Evolutionary conservation across 352 stramenopile species (phyloP), one percentile per base, ranked within the genome.

Genomic region (Phytophthora litchii): DNA sequence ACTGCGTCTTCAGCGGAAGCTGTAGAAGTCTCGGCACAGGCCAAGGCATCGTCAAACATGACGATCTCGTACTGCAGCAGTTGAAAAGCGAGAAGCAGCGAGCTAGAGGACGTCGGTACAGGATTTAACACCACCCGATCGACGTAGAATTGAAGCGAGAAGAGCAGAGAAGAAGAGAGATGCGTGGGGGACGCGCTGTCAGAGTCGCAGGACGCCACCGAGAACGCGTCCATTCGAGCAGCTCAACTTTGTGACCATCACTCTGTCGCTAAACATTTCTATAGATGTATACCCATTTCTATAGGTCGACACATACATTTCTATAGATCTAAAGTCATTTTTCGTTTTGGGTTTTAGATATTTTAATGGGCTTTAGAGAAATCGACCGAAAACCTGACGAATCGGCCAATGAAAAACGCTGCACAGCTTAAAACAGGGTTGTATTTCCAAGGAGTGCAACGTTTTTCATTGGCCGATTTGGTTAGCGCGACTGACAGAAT

Each of bases 61-160:
- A 86, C 68, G 40, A 86, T 79, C 37, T 86, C 76, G 42, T 72
- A 78, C 53, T 81, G 70, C 7, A 83, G 41, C 37, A 86, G 54
- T 51, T 83, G 76, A 34, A 86, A 86, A 17, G 63, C 76, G 14
- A 81, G 14, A 0, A 83, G 31, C 3, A 75, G 40, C n/a, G 55
- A 25, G 14, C 17, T 21, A 1, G 21, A 40, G 27, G 38, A 40
- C 0, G 29, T 0, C 17, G 38, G 4, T 4, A 17, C n/a, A 29
- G 29, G 11, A 4, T 44, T 7, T 29, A 78, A 23, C 11, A 43
- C 20, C 1, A 81, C 42, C 6, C 35, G 37, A 27, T 68, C 57
- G 0, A 80, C 48, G 35, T 72, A 83, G 14, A 83, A 44, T 54
- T 83, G 76, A 32, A 82, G 38, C 3, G 64, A 81, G 61, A 83